Conservation (phyloP, 805 yeast genomes). For the Monosporozyma aquatica region DNA sequence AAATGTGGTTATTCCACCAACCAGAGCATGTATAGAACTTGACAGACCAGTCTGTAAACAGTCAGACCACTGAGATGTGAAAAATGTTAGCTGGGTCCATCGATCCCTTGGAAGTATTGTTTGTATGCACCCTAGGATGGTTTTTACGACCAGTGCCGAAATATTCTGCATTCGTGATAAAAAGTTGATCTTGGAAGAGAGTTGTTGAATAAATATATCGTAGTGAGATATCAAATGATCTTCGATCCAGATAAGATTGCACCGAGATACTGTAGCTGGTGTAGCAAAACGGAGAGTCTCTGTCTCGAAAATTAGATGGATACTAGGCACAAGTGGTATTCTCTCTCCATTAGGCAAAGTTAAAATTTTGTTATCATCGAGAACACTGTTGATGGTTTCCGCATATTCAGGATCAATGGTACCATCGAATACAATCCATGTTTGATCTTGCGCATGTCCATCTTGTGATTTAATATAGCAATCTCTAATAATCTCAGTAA, state of each 20-base stretch:
- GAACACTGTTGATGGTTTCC: constrained; percentile 79
- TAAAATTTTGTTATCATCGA: constrained; percentile 76
- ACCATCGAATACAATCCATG: constrained; percentile 86
- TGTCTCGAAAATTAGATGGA: constrained; percentile 69
- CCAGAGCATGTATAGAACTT: neutral
- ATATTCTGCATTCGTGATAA: neutral
- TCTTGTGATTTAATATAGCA: neutral
- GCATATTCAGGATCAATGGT: constrained; percentile 93
- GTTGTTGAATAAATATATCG: neutral
- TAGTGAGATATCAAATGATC: neutral
- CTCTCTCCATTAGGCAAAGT: constrained; percentile 91
- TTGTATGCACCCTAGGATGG: neutral
- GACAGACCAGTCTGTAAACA: neutral
- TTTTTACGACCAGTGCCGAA: neutral
- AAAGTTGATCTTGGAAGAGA: neutral
- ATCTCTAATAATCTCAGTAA: constrained; percentile 1
- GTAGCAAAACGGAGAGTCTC: constrained; percentile 60
- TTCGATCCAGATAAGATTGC: constrained; percentile 79
- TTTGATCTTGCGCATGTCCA: constrained; percentile 37
- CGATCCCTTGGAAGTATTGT: neutral
- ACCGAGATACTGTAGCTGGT: constrained; percentile 85
- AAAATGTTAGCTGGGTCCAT: neutral
- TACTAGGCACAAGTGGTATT: constrained; percentile 51
- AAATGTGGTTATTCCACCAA: neutral
- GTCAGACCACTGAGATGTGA: neutral